Evolutionary conservation across 257 asterid species (phyloP).

Genomic region (Paulownia fortunei): DNA sequence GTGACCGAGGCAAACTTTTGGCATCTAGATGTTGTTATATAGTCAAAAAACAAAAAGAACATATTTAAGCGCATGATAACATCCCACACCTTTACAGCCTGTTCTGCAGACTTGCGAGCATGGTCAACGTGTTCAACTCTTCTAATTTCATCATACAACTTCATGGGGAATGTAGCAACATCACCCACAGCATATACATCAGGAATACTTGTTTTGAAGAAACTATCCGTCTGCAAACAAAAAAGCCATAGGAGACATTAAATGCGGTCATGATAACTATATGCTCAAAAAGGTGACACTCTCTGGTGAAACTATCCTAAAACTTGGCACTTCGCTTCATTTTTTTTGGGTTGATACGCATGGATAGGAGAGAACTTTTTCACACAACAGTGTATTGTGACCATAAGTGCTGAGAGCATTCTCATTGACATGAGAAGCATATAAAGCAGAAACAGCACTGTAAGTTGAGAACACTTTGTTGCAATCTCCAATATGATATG

Average conservation of each 20-base stretch:
- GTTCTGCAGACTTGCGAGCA: conserved; percentile 94
- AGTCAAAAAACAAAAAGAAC: background rate
- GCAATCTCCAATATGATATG: background rate
- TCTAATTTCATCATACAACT: conserved; percentile 71
- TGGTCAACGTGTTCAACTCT: conserved; percentile 94
- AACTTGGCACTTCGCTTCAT: background rate
- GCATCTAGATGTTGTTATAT: background rate
- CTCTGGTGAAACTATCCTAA: background rate
- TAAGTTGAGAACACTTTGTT: background rate
- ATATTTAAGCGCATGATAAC: background rate
- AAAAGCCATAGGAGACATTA: background rate
- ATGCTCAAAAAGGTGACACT: background rate
- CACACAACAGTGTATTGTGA: background rate
- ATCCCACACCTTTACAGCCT: conserved; percentile 75
- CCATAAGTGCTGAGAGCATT: background rate
- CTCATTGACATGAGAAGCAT: background rate
- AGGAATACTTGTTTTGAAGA: conserved; percentile 73
- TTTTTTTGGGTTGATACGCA: background rate
- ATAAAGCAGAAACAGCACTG: background rate
- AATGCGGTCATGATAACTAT: background rate
- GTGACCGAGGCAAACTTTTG: background rate
- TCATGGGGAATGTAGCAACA: conserved; percentile 90
- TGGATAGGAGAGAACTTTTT: background rate
- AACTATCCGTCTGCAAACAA: conserved; percentile 76
- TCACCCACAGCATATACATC: conserved; percentile 91